A percentile compares a stretch with the other conserved stretches of the same genome.
Evolutionary conservation across 768 basidiomycete genomes (phyloP).

Genomic region (Auricularia auricula-judae): DNA sequence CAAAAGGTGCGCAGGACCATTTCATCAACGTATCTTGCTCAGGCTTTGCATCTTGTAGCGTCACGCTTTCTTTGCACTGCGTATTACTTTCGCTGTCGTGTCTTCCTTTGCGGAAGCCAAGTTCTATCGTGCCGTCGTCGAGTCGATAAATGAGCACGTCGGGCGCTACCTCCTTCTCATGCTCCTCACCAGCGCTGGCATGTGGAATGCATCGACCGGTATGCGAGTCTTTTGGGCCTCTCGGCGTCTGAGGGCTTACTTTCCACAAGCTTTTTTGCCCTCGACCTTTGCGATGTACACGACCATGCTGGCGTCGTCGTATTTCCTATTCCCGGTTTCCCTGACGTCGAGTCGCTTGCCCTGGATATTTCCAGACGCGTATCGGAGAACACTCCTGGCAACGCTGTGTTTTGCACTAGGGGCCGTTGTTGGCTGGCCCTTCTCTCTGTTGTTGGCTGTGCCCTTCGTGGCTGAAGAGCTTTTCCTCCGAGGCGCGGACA

Average conservation of each 20-base stretch:
- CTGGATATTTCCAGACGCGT: constrained; percentile 16
- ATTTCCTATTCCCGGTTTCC: constrained; percentile 24
- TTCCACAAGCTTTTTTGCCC: constrained; percentile 69
- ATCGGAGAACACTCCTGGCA: constrained; percentile 51
- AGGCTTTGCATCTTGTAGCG: constrained; percentile 39
- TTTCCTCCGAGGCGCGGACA: constrained; percentile 63
- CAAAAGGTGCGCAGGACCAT: constrained; percentile 47
- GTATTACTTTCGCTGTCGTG: constrained; percentile 64
- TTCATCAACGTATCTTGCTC: neutral
- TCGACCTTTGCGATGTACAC: constrained; percentile 95
- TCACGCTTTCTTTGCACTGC: constrained; percentile 78
- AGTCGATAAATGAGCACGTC: constrained; percentile 76
- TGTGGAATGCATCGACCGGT: constrained; percentile 91
- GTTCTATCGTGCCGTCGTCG: constrained; percentile 71
- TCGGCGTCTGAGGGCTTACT: constrained; percentile 6
- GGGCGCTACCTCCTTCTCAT: constrained; percentile 92
- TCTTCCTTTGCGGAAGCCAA: constrained; percentile 69
- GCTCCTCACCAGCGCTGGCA: constrained; percentile 75
- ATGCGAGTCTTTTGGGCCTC: constrained; percentile 13
- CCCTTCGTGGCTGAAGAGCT: constrained; percentile 90
- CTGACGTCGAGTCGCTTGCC: constrained; percentile 6
- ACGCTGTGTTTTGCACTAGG: constrained; percentile 69
- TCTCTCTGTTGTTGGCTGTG: constrained; percentile 74
- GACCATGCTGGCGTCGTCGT: constrained; percentile 67
- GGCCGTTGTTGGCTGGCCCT: constrained; percentile 93